phyloP scores from a whole-genome alignment of 495 filamentous ascomycete genomes.

The Choiromyces venosus region DNA sequence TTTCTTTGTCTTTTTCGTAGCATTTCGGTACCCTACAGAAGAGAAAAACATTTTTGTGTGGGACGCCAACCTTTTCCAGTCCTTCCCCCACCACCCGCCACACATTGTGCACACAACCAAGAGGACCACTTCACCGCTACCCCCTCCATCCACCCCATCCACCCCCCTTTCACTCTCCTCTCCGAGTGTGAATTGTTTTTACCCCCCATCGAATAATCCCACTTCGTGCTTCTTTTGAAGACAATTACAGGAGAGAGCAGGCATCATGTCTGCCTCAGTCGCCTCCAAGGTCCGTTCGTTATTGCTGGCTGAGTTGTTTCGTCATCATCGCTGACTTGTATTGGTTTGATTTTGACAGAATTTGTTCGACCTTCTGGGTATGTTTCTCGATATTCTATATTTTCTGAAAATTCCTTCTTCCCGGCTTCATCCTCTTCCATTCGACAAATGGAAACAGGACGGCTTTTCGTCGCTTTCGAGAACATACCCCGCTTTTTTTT shows the following conservation, averaged over 20 bases:
- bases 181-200: neutral
- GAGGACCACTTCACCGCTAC: neutral
- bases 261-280: constrained; percentile 53
- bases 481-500: constrained; percentile 26
- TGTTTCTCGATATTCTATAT: constrained; percentile 32
- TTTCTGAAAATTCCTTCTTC: neutral
- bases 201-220: constrained; percentile 23
- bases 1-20: neutral
- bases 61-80: neutral
- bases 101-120: neutral
- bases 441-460: neutral
- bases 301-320: constrained; percentile 6
- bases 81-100: neutral
- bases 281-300: constrained; percentile 54
- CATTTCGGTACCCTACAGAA: neutral
- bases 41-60: neutral
- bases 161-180: neutral
- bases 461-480: neutral
- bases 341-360: constrained; percentile 53
- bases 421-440: neutral
- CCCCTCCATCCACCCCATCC: neutral
- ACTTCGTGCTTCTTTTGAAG: constrained; percentile 38
- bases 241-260: constrained; percentile 40
- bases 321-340: constrained; percentile 42
- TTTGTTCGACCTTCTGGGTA: constrained; percentile 85